Base-by-base conservation (phyloP, 1,284 basidiomycete genomes). In the Takashimella tepidaria region DNA sequence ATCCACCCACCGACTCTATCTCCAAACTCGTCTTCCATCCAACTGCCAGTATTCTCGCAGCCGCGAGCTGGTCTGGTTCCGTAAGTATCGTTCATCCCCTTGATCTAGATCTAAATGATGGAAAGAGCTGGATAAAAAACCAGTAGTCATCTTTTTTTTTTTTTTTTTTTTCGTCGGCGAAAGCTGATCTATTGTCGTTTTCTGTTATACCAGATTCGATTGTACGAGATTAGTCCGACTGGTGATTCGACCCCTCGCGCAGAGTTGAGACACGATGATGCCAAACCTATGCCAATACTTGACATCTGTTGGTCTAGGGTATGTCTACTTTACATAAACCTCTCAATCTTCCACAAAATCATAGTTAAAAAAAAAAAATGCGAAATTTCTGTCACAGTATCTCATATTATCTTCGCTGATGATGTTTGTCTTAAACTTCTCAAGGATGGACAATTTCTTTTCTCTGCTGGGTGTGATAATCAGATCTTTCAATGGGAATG, bases 391-490 rank as follows among this genome's bases (percentile, higher is more conserved):
- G n/a, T n/a, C n/a, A n/a, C n/a, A n/a, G n/a, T n/a, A n/a, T n/a
- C n/a, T n/a, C n/a, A n/a, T n/a, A n/a, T n/a, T n/a, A n/a, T n/a
- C n/a, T n/a, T n/a, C n/a, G n/a, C n/a, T n/a, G n/a, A n/a, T n/a
- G n/a, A n/a, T n/a, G n/a, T n/a, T 16, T 16, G 31, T 8, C 31
- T 16, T 16, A 37, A 37, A 37, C 31, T 16, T 37, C 8, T 10
- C 3, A 55, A 77, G 85, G 88, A 90, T 58, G 89, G 89, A 26
- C 84, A 80, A 64, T 88, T 88, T 70, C 78, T 92, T 27, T 82
- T 92, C 64, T 90, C 88, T 19, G 85, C 84, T n/a, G 89, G 89
- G 41, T 87, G 86, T 37, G 91, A 95, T 77, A 90, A 90, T 70
- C 31, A 37, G 31, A 37, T 37, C 16, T 37, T 37, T 84, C 85